Percentiles rank a stretch among this genome's conserved stretches.
phyloP scores from a whole-genome alignment of 192 early-diverging fungal genomes.

The Lobosporangium transversale region DNA sequence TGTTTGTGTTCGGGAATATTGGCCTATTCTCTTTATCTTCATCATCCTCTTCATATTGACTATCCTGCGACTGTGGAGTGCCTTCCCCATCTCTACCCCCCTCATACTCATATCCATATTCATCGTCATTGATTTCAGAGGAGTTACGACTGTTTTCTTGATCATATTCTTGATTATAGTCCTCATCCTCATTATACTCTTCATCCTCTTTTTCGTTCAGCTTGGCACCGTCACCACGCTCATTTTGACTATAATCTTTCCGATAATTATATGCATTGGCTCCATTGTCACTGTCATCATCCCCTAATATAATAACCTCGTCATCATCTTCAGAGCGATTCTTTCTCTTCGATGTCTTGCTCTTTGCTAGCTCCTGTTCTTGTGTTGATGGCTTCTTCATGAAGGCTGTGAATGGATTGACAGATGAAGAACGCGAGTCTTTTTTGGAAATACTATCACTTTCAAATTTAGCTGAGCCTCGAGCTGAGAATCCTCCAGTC shows the following conservation, averaged over 20 bases:
- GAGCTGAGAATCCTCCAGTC: too few species aligned
- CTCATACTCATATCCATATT: not conserved
- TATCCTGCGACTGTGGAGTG: not conserved
- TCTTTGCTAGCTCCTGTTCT: not conserved
- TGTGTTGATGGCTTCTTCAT: not conserved
- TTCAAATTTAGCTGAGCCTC: too few species aligned
- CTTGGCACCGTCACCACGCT: not conserved
- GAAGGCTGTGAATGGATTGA: not conserved
- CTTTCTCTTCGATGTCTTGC: not conserved
- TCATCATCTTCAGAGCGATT: not conserved
- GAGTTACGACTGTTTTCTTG: too few species aligned
- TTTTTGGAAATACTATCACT: not conserved
- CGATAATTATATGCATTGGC: not conserved
- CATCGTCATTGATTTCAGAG: not conserved
- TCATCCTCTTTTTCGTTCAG: not conserved
- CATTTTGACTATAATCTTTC: not conserved
- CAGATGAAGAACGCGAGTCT: not conserved
- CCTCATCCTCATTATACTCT: not conserved
- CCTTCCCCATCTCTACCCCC: too few species aligned
- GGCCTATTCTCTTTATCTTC: not conserved
- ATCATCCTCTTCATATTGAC: not conserved
- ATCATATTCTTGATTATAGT: not conserved
- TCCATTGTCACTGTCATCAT: not conserved
- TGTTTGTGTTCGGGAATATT: not conserved
- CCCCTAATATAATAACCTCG: not conserved